phyloP scores from a whole-genome alignment of 2,329 filamentous ascomycete genomes.

The Camillea tinctor region DNA sequence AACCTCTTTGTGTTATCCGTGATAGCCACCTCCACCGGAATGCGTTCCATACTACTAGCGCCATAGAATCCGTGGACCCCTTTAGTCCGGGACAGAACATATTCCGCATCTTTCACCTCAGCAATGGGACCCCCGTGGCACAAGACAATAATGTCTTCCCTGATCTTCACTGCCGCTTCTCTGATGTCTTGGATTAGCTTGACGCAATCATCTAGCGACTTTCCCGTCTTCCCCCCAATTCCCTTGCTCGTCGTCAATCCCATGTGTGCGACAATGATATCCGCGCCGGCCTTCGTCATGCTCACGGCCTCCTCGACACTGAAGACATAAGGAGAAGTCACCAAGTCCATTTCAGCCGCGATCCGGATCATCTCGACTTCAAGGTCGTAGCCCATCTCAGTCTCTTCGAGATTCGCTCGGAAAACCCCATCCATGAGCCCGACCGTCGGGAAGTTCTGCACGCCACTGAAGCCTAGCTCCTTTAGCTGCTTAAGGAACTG shows the following conservation, averaged over 20 bases:
- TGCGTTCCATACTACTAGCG: conserved; percentile 66
- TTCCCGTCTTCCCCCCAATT: conserved; percentile 62
- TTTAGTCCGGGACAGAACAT: conserved; percentile 57
- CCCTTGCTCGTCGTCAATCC: conserved; percentile 63
- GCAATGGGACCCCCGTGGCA: conserved; percentile 71
- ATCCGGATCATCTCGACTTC: conserved; percentile 66
- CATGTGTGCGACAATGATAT: conserved; percentile 68
- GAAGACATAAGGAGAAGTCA: conserved; percentile 72
- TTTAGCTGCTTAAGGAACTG: conserved; percentile 60
- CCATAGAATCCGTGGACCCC: conserved; percentile 73
- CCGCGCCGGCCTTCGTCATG: conserved; percentile 65
- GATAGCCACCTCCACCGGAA: conserved; percentile 68
- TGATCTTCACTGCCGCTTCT: conserved; percentile 56
- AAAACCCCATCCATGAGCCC: conserved; percentile 68
- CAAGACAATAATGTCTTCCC: conserved; percentile 61
- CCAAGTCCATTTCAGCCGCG: conserved; percentile 58
- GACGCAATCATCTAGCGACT: conserved; percentile 64
- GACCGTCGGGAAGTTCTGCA: conserved; percentile 74
- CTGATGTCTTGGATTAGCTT: conserved; percentile 60
- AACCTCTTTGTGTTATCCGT: conserved; percentile 40
- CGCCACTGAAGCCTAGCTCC: conserved; percentile 63
- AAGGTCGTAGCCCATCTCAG: conserved; percentile 65
- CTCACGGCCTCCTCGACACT: conserved; percentile 56
- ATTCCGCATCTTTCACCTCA: conserved; percentile 60
- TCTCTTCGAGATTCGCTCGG: conserved; percentile 67